Evolutionary conservation across 1,284 basidiomycete genomes (phyloP), one percentile per base, ranked within the genome.

Genomic region (Boletus sp.): DNA sequence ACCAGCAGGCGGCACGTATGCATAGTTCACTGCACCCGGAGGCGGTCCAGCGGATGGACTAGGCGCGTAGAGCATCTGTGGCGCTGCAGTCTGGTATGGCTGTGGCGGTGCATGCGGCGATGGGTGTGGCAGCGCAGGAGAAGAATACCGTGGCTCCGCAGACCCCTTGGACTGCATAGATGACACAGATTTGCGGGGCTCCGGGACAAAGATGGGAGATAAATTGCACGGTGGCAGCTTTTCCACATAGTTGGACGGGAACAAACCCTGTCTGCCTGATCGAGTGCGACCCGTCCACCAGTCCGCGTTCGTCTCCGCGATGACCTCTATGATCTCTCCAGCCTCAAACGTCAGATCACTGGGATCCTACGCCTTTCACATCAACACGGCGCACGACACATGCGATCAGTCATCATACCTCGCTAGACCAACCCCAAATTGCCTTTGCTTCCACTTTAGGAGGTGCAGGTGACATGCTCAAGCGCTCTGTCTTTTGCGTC

Each of bases 181-280:
- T 40, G 46, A 22, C 14, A 39, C 23, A 20, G 54, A 53, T 35
- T 48, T 53, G 51, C 59, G 62, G 30, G 56, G 52, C 22, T 57
- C 65, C 4, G 64, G 55, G 17, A 65, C 58, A 16, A 57, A 34
- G 23, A 56, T 44, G 4, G 53, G 57, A 25, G 61, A 56, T 47
- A 53, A 1, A 46, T 44, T 51, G 46, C 44, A 53, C 4, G 53
- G 45, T n/a, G 58, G 46, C 25, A 78, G 50, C 53, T 68, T 76
- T 58, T 82, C 75, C 14, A 82, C 79, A 46, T 83, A 81, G 52
- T 71, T 73, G 20, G 79, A 70, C 5, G 81, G 81, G 65, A 83
- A 79, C 25, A 83, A 59, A 12, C 76, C 82, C 49, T 78, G 69
- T 44, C 65, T 70, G 9, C 78, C 80, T 27, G 52, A 50, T 35